Base-by-base conservation (phyloP, 2,329 filamentous ascomycete genomes). In the Aspergillus sp. region DNA sequence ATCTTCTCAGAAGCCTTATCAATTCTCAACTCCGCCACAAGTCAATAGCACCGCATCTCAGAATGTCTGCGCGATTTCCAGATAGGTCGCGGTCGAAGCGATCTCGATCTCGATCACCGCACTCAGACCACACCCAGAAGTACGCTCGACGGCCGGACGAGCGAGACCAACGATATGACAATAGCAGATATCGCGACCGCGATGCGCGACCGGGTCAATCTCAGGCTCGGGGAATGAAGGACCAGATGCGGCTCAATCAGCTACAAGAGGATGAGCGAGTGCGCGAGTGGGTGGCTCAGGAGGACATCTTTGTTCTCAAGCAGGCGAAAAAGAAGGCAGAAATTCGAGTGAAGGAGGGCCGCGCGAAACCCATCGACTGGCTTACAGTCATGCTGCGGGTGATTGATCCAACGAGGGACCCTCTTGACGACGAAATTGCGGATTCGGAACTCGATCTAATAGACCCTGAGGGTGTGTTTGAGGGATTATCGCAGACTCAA, bases 261-360 rank as follows among this genome's bases (percentile, higher is more conserved):
- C 76, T 90, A 60, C 89, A 88, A 57, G 85, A 91, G 70, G 89
- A 92, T 67, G 88, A 93, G 70, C 88, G 91, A 70, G 89, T 87
- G 64, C 82, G 87, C 24, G 84, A 89, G 70, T 99, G 95, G 82
- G 90, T 98, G 19, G 90, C 93, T 52, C 90, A 96, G 67, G 95
- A 99, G 75, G 95, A 99, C 78, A 88, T 89, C 63, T 99, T 99
- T 70, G 95, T 98, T 56, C 80, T 99, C 69, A 93, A 92, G 75
- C 95, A 99, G 77, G 89, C 93, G 47, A 99, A 98, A 82, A 98
- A 96, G 80, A 98, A 97, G 80, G 93, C 95, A 42, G 90, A 93
- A 64, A 96, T 99, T 66, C 89, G 95, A 41, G 92, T 98, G 46
- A 90, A 92, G 66, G 93, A 96, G 74, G 89, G 90, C 11, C 86